Base-by-base conservation (phyloP, 805 yeast species). In the Saccharomycopsis fodiens region DNA sequence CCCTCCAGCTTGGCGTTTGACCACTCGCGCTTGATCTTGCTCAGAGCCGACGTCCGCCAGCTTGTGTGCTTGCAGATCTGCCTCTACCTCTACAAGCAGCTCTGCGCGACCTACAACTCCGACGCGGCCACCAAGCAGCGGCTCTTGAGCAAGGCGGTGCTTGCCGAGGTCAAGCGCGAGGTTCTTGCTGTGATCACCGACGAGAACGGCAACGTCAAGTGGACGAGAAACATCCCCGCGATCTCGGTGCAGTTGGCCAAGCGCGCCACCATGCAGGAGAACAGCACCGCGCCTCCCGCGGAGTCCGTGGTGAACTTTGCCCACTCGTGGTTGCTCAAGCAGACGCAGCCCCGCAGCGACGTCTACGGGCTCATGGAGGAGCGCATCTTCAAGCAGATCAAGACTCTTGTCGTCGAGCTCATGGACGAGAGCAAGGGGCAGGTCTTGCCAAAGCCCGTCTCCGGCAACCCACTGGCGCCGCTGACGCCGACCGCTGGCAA, bases 1-100 rank as follows among this genome's bases (percentile, higher is more conserved):
- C 96, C 96, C 31, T 76, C 84, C 1, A 78, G 94, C 1, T 68
- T 87, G 55, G 79, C 87, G 3, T 87, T 88, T 63, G 96, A 87
- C 63, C 87, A 83, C 56, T 77, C 93, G 2, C 70, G 96, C 48
- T 66, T 87, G 48, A 78, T 85, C 12, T 69, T 85, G 35, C 66
- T 87, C 47, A 71, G 95, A 54, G 91, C 96, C 0, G 95, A 87
- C 61, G 79, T 88, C 27, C 74, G 95, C 52, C 94, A 86, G 62
- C 67, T 85, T 42, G 88, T 85, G 23, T 86, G 95, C 59, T 69
- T 85, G 34, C 79, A 85, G 60, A 70, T 87, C 43, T 84, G 94
- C 54, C 61, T 78, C 34, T 78, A 82, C 17, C 63, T 88, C 36
- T 86, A 77, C 66, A 82, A 82, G 57, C 93, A 83, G 60, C 62